These are phyloP conservation scores for Chrysoporthe cubensis DNA, from an alignment of 2,329 filamentous ascomycete genomes.

Conservation along the genomic window DNA sequence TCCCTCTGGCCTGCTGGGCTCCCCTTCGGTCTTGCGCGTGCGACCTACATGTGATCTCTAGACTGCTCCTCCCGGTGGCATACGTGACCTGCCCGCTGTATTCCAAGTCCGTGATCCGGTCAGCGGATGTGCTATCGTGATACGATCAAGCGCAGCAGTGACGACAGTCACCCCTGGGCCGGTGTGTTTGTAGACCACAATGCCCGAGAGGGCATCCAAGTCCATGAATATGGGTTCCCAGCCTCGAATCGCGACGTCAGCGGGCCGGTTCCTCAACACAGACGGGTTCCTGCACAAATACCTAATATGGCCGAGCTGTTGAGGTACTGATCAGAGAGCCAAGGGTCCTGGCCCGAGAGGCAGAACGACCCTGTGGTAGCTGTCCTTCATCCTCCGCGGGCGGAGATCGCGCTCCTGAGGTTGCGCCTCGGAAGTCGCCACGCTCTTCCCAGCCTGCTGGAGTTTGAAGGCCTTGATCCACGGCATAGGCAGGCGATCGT, in stretches of 20 bases:
- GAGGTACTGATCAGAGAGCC: slow-evolving; percentile 77
- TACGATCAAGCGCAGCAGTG: slow-evolving; percentile 54
- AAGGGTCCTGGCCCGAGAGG: slow-evolving; percentile 75
- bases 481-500: slow-evolving; percentile 51
- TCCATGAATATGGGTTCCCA: slow-evolving; percentile 81
- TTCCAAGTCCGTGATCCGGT: slow-evolving; percentile 77
- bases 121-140: slow-evolving; percentile 68
- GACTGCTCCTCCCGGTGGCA: slow-evolving; percentile 72
- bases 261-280: background rate
- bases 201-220: slow-evolving; percentile 72
- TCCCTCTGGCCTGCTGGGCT: slow-evolving; percentile 52
- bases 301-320: slow-evolving; percentile 75
- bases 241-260: slow-evolving; percentile 41
- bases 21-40: slow-evolving; percentile 65
- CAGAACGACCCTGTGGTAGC: slow-evolving; percentile 68
- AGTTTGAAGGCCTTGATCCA: slow-evolving; percentile 71
- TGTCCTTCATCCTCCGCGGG: slow-evolving; percentile 73
- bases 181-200: slow-evolving; percentile 73
- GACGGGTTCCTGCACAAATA: slow-evolving; percentile 39
- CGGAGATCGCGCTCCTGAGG: slow-evolving; percentile 56
- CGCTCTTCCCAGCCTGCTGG: slow-evolving; percentile 49
- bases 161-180: slow-evolving; percentile 58
- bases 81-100: slow-evolving; percentile 67
- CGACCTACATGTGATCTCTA: slow-evolving; percentile 77
- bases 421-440: slow-evolving; percentile 32